Evolutionary conservation across 2,329 filamentous ascomycete species (phyloP).

Genomic region (Colletotrichum spinosum): DNA sequence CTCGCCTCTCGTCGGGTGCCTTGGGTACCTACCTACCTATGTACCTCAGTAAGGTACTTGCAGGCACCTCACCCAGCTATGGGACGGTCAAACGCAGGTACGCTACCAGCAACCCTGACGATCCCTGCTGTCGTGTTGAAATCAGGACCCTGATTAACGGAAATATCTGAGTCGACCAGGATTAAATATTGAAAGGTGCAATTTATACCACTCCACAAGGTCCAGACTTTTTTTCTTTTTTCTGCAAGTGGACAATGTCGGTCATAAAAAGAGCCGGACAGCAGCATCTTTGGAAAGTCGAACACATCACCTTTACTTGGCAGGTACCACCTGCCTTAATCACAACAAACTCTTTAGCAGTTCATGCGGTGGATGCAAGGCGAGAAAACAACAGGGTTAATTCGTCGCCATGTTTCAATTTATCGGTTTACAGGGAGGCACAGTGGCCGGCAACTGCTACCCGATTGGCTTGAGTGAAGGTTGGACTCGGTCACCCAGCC

Average conservation of each 20-base stretch:
- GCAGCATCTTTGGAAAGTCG: too few relatives aligned
- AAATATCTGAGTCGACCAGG: conserved; percentile 8
- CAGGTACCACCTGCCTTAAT: not conserved
- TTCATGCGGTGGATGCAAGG: conserved; percentile 22
- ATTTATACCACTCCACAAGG: conserved; percentile 18
- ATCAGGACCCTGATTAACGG: conserved; percentile 31
- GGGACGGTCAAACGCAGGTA: not conserved
- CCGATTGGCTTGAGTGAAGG: not conserved
- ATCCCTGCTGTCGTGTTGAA: conserved; percentile 23
- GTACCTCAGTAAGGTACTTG: not conserved
- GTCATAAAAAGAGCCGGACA: too few relatives aligned
- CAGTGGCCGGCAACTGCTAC: not conserved
- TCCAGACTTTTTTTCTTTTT: conserved; percentile 4
- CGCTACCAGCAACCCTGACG: conserved; percentile 9
- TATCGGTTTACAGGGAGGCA: too few relatives aligned
- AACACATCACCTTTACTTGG: too few relatives aligned
- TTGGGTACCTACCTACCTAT: not conserved
- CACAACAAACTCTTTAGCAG: conserved; percentile 12
- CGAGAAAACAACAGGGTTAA: not conserved
- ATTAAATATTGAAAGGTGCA: conserved; percentile 14
- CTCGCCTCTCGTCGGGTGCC: not conserved
- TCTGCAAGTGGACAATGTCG: not conserved
- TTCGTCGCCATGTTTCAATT: too few relatives aligned
- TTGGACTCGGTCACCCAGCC: conserved; percentile 27
- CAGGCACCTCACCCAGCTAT: not conserved